These are phyloP conservation scores for Hanseniaspora mollemarum DNA, from an alignment of 805 yeast species.

Conservation along the genomic window DNA sequence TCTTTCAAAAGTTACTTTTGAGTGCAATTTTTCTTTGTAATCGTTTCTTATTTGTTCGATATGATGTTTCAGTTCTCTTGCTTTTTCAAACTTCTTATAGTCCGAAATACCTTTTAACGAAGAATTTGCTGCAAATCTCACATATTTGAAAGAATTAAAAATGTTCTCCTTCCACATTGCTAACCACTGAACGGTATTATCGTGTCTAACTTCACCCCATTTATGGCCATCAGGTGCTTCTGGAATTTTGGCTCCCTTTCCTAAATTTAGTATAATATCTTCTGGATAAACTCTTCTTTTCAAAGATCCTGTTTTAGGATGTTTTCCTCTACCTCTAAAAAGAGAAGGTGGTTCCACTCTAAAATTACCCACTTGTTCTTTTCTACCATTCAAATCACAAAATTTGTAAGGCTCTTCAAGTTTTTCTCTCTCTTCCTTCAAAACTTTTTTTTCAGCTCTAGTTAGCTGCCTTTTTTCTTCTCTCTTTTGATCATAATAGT, in stretches of 20 bases:
- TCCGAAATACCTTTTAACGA: slow-evolving; percentile 86
- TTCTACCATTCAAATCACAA: slow-evolving; percentile 75
- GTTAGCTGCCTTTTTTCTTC: slow-evolving; percentile 61
- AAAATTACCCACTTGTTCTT: slow-evolving; percentile 87
- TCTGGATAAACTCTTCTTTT: slow-evolving; percentile 83
- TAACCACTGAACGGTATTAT: slow-evolving; percentile 84
- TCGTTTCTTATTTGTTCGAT: slow-evolving; percentile 64
- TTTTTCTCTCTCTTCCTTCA: slow-evolving; percentile 62
- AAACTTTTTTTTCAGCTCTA: slow-evolving; percentile 59
- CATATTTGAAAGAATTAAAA: slow-evolving; percentile 72
- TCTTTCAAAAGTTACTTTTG: slow-evolving; percentile 68
- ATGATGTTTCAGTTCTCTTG: slow-evolving; percentile 67
- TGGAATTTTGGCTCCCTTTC: slow-evolving; percentile 62
- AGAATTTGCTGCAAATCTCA: slow-evolving; percentile 80
- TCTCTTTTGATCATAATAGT: slow-evolving; percentile 55
- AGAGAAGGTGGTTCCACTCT: slow-evolving; percentile 93
- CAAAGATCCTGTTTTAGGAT: slow-evolving; percentile 87
- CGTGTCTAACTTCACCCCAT: slow-evolving; percentile 87
- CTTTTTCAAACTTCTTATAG: slow-evolving; percentile 84
- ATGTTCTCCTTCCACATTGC: slow-evolving; percentile 97
- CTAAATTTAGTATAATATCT: slow-evolving; percentile 73
- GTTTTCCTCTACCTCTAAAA: slow-evolving; percentile 93
- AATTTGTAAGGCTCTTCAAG: slow-evolving; percentile 70
- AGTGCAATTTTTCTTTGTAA: slow-evolving; percentile 57
- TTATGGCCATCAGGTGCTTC: slow-evolving; percentile 73